Conservation (phyloP, 805 yeast genomes). For the Lipomyces sp. region DNA sequence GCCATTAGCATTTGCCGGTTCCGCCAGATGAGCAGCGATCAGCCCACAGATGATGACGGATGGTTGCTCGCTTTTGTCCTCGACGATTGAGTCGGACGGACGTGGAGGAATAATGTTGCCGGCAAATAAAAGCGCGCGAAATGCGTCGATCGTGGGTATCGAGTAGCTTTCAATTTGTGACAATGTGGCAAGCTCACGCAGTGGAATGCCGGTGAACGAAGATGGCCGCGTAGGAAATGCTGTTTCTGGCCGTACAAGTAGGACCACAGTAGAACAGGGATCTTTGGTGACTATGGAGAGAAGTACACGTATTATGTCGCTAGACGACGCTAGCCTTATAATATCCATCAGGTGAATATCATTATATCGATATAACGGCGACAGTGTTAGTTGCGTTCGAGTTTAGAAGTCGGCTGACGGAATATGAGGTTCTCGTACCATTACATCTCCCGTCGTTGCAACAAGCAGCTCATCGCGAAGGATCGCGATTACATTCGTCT, state of each 20-base stretch:
- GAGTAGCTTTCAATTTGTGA: constrained; percentile 7
- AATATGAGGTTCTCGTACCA: neutral
- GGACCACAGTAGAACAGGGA: neutral
- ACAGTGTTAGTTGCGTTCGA: no score
- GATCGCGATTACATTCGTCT: neutral
- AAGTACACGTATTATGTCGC: neutral
- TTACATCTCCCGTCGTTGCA: neutral
- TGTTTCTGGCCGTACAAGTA: constrained; percentile 1
- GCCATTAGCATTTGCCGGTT: constrained; percentile 3
- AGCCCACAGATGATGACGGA: constrained; percentile 11
- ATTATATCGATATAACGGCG: neutral
- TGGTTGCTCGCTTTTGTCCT: neutral
- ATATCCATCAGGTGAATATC: neutral
- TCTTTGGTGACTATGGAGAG: neutral
- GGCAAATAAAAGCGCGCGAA: constrained; percentile 2
- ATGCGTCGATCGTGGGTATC: neutral
- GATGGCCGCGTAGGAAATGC: constrained; percentile 9
- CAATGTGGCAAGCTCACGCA: constrained; percentile 5
- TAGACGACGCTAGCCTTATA: neutral
- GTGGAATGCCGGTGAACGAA: neutral
- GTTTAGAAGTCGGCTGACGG: neutral
- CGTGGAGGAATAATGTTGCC: constrained; percentile 2
- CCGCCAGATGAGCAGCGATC: constrained; percentile 12
- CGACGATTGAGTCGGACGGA: neutral
- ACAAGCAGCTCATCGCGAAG: neutral